phyloP scores from a whole-genome alignment of 2,329 filamentous ascomycete genomes.

The Clarireedia monteithiana region DNA sequence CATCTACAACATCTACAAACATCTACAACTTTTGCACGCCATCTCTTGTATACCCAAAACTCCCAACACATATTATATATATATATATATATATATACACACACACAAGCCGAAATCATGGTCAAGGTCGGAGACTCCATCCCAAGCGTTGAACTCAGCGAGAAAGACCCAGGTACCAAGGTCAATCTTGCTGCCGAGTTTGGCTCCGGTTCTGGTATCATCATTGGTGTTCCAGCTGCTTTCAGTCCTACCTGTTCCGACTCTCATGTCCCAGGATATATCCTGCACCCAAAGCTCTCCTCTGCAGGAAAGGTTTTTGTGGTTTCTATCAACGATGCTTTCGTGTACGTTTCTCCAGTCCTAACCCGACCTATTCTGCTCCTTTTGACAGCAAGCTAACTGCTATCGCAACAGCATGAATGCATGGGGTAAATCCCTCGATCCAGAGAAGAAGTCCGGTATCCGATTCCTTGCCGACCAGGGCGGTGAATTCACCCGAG shows the following conservation, averaged over 20 bases:
- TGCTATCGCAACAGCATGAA: slow-evolving; percentile 57
- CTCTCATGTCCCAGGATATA: slow-evolving; percentile 77
- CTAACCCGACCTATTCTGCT: neutral
- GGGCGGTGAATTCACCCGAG: slow-evolving; percentile 69
- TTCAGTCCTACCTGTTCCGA: slow-evolving; percentile 63
- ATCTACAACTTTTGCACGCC: too few species aligned
- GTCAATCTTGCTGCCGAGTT: slow-evolving; percentile 75
- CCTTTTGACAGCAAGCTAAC: neutral
- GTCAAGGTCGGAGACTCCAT: slow-evolving; percentile 72
- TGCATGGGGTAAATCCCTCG: slow-evolving; percentile 73
- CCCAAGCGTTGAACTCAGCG: slow-evolving; percentile 68
- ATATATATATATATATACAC: too few species aligned
- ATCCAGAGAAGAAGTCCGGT: slow-evolving; percentile 64
- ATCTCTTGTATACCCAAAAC: neutral
- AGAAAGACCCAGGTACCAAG: slow-evolving; percentile 82
- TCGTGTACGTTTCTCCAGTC: slow-evolving; percentile 58
- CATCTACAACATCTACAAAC: too few species aligned
- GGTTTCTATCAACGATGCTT: slow-evolving; percentile 86
- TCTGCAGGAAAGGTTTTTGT: slow-evolving; percentile 80
- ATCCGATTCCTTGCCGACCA: slow-evolving; percentile 87
- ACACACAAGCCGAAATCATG: slow-evolving; percentile 16
- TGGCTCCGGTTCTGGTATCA: slow-evolving; percentile 60
- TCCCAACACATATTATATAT: neutral
- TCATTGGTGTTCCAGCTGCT: slow-evolving; percentile 78
- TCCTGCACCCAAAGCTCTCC: slow-evolving; percentile 70